Evolutionary conservation across 2,329 filamentous ascomycete genomes (phyloP), one percentile per base, ranked within the genome.

Genomic region (Colletotrichum somersetense): DNA sequence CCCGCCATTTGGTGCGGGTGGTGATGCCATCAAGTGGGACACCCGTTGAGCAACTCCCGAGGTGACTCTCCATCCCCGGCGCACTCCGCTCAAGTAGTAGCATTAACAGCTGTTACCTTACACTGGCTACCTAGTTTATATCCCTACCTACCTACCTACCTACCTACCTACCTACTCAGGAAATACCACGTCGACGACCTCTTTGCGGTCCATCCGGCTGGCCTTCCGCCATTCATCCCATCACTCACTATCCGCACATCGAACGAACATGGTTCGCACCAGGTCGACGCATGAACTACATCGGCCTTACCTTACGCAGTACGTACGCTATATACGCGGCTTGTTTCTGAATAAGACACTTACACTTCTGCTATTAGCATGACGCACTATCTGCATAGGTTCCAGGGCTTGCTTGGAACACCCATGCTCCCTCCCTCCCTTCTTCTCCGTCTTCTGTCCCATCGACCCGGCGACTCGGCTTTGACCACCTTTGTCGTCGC

Each of bases 181-280:
- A 67, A 61, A 57, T 33, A 56, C 14, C 48, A 42, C 33, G 40
- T 33, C 35, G 42, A 61, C 46, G 48, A 50, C 50, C 8, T 7
- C 46, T 48, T 12, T 8, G 46, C n/a, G 23, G n/a, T 26, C 62
- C 26, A 67, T 50, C 59, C 26, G 12, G 42, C 67, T 56, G 67
- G 57, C 59, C 40, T 48, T 16, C 67, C 48, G 48, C 50, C 63
- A 35, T 67, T 33, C 59, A 62, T 50, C 59, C 38, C 35, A 48
- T 48, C 44, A 48, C 10, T 48, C 12, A 20, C 46, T 48, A 23
- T 23, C 20, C 20, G 46, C 14, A 38, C 59, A 71, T 71, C 48
- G 67, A 71, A 71, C 42, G 67, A 70, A 67, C 67, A 48, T 55
- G 63, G 48, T 53, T 67, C 48, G 67, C 48, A 71, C 53, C 6